Conservation (phyloP, 176 grass and related monocot genomes). For the Elymus sibiricus region DNA sequence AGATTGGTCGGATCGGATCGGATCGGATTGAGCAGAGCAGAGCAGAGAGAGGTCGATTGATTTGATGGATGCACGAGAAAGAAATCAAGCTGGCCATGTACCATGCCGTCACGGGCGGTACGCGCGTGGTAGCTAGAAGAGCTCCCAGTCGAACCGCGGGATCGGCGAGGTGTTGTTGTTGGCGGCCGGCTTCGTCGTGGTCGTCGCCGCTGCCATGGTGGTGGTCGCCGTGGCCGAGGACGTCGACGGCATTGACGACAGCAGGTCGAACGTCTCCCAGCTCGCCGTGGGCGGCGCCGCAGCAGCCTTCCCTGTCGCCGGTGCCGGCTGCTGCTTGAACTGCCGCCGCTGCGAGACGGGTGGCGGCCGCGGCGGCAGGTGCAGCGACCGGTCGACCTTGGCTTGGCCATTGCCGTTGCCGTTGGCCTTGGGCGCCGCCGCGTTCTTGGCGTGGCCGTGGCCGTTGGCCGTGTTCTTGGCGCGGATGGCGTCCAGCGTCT, state of each 20-base stretch:
- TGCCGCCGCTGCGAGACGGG: constrained; percentile 51
- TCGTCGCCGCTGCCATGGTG: constrained; percentile 31
- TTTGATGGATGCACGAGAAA: not conserved
- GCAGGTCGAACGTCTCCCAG: constrained; percentile 86
- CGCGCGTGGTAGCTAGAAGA: constrained; percentile 40
- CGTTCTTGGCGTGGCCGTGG: not conserved
- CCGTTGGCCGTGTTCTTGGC: constrained; percentile 49
- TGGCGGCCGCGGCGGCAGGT: constrained; percentile 44
- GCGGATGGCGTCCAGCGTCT: constrained; percentile 75
- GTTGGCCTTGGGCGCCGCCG: constrained; percentile 24
- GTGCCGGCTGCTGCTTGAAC: constrained; percentile 28
- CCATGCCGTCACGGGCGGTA: not conserved
- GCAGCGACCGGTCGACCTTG: constrained; percentile 26
- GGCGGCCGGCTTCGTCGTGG: not conserved
- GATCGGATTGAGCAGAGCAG: too few species aligned
- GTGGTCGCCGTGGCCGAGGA: constrained; percentile 67
- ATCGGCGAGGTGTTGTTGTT: constrained; percentile 33
- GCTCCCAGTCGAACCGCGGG: constrained; percentile 88
- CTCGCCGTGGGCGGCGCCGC: constrained; percentile 36
- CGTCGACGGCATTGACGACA: constrained; percentile 67
- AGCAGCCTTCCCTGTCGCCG: not conserved
- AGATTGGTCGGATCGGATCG: constrained; percentile 4
- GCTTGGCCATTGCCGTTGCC: constrained; percentile 37
- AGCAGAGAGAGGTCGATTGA: not conserved
- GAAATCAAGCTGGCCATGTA: not conserved